Base-by-base conservation (phyloP, 371 early-diverging fungal genomes). In the Ordospora colligata region DNA sequence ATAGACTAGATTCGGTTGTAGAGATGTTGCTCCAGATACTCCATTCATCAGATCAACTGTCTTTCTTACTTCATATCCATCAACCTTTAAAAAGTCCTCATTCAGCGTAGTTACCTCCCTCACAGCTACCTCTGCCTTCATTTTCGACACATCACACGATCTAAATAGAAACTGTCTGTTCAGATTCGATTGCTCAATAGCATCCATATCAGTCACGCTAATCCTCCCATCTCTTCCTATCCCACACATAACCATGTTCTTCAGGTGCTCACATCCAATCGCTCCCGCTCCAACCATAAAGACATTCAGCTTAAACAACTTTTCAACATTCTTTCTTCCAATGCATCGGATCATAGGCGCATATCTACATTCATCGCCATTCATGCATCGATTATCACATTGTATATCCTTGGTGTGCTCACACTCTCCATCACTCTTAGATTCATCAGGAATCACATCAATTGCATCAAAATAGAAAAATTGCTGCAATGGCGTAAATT, bases 261-360 rank as follows among this genome's bases (percentile, higher is more conserved):
- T 99, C 62, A 99, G 87, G 93, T 97, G 95, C 85, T 99, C 99
- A 86, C 99, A 99, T 63, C 99, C 99, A 83, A 99, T 99, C 6
- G 99, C 99, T 58, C 99, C 99, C 50, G 98, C 91, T 62, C 99
- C 99, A 43, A 98, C 96, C 43, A 97, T 85, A 88, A 99, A 98
- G 80, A 93, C 88, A 65, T 90, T 89, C 46, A 88, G 86, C 82
- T 93, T 90, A 19, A 89, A 87, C 63, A 99, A 86, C 82, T 88
- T 90, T 58, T 91, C 87, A 81, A 94, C 91, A 87, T 92, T 93
- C 52, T 88, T 88, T 64, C 86, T 86, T 51, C 97, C 97, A 87
- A 96, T 93, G 22, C 96, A 92, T 32, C 92, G 92, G 74, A 93
- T 88, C 83, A 94, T 91, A 27, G 91, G 91, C 80, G 92, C 92